Conservation (phyloP, 306 rosid genomes). For the Oemleria cerasiformis region DNA sequence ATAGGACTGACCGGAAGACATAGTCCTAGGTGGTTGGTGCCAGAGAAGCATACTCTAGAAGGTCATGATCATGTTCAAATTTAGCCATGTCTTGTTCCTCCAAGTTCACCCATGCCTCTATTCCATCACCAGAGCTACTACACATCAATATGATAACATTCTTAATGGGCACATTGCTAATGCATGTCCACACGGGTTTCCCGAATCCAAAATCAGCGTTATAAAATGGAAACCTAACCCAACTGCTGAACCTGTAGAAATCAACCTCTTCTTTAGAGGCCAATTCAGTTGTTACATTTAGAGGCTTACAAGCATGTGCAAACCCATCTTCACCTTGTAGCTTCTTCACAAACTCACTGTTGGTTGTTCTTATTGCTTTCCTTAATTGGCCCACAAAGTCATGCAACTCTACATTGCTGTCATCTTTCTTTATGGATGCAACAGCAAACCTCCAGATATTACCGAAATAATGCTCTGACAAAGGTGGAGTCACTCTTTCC, state of each 20-base stretch:
- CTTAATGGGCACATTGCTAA: slow-evolving; percentile 14
- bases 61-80: neutral
- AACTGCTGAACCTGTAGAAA: slow-evolving; percentile 22
- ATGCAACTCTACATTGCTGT: slow-evolving; percentile 2
- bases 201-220: slow-evolving; percentile 26
- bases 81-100: slow-evolving; percentile 13
- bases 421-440: neutral
- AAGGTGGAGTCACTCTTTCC: slow-evolving; percentile 11
- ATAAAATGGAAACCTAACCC: slow-evolving; percentile 16
- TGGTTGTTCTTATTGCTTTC: neutral
- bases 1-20: neutral
- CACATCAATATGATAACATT: slow-evolving; percentile 11
- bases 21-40: neutral
- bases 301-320: neutral
- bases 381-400: slow-evolving; percentile 9
- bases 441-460: slow-evolving; percentile 16
- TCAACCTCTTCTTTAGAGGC: slow-evolving; percentile 5
- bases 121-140: slow-evolving; percentile 9
- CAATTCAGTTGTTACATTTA: neutral
- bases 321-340: slow-evolving; percentile 14
- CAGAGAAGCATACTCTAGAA: slow-evolving; percentile 8
- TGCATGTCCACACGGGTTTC: slow-evolving; percentile 23
- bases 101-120: slow-evolving; percentile 20
- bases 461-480: slow-evolving; percentile 18
- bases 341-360: slow-evolving; percentile 5